These are phyloP conservation scores for Capronia coronata DNA, from an alignment of 2,329 filamentous ascomycete genomes.

Conservation along the genomic window DNA sequence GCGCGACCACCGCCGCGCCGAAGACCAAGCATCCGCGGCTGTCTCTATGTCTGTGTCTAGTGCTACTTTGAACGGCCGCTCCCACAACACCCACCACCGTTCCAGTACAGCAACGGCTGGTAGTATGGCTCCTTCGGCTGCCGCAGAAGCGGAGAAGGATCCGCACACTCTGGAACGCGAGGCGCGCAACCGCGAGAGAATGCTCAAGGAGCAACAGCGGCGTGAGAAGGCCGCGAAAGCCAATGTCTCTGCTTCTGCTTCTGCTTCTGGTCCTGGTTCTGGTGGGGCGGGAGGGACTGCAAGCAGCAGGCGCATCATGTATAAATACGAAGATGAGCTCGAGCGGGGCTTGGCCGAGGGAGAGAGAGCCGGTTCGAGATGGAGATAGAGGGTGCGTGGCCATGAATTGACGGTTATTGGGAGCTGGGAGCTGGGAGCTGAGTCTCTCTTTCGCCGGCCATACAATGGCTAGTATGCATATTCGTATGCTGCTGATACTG, in stretches of 20 bases:
- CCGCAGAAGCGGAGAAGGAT: constrained; percentile 40
- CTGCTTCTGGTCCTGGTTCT: constrained; percentile 30
- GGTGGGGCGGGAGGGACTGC: constrained; percentile 6
- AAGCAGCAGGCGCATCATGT: constrained; percentile 38
- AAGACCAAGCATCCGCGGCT: constrained; percentile 26
- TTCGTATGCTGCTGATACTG: no score
- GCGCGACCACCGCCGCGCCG: constrained; percentile 30
- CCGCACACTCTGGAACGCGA: constrained; percentile 68
- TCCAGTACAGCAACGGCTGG: neutral
- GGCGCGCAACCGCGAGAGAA: constrained; percentile 55
- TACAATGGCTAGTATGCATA: no score
- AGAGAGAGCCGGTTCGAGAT: constrained; percentile 33
- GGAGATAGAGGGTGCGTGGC: constrained; percentile 25
- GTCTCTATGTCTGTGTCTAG: neutral
- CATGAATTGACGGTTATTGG: no score
- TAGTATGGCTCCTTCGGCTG: neutral
- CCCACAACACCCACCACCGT: constrained; percentile 20
- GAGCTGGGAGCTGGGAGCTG: no score
- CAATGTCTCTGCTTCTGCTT: constrained; percentile 1
- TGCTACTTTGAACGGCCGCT: constrained; percentile 23
- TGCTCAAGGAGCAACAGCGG: constrained; percentile 60
- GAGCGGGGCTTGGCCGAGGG: constrained; percentile 36
- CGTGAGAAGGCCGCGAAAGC: constrained; percentile 47
- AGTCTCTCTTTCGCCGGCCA: no score
- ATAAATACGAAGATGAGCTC: constrained; percentile 47